Conservation (phyloP, 306 rosid species). For the Gynostemma pentaphyllum region DNA sequence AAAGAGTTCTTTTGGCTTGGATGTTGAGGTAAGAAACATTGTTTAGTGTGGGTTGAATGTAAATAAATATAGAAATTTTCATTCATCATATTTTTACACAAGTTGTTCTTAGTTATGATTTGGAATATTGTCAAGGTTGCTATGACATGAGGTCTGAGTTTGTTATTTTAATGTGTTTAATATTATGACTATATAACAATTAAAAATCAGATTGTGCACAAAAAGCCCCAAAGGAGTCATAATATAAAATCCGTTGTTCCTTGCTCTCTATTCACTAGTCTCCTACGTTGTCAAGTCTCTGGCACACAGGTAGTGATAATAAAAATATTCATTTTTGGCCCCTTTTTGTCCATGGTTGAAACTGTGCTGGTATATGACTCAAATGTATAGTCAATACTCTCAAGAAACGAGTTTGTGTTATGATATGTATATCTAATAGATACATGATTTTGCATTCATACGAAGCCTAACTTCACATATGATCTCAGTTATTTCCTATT, state of each 20-base stretch:
- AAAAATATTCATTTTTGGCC: background rate
- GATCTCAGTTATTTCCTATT: background rate
- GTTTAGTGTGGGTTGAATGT: background rate
- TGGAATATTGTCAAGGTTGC: background rate
- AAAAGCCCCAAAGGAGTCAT: background rate
- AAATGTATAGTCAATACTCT: background rate
- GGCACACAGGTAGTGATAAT: background rate
- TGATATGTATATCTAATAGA: background rate
- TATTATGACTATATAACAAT: too few relatives aligned
- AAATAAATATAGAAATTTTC: background rate
- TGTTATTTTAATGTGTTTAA: background rate
- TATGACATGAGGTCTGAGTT: background rate
- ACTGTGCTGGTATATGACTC: background rate
- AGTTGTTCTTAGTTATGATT: background rate
- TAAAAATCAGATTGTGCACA: too few relatives aligned
- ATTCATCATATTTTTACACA: background rate
- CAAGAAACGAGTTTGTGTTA: background rate
- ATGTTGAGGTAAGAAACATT: slow-evolving; percentile 44
- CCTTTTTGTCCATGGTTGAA: background rate
- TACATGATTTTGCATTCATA: background rate
- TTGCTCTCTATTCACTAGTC: background rate
- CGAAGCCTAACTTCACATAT: background rate
- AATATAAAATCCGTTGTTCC: background rate
- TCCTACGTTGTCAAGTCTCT: background rate
- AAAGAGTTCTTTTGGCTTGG: slow-evolving; percentile 66